A percentile compares a stretch with the other conserved stretches of the same genome.
Evolutionary conservation across 768 basidiomycete species (phyloP).

Genomic region (Botryobasidium botryosum): DNA sequence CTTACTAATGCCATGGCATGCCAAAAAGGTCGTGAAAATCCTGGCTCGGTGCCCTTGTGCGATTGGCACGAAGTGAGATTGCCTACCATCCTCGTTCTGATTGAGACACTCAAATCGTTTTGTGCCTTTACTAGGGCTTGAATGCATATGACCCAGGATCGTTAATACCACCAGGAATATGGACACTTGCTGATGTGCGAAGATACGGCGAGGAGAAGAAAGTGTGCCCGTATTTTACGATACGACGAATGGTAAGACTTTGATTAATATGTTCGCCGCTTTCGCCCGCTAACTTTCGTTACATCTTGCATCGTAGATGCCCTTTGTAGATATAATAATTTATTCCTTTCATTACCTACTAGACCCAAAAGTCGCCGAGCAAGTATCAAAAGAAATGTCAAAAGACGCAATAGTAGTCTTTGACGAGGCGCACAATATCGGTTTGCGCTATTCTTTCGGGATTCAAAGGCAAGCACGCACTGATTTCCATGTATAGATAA

Average conservation of each 20-base stretch:
- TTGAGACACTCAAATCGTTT: conserved; percentile 5
- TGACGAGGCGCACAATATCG: conserved; percentile 98
- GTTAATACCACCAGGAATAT: conserved; percentile 71
- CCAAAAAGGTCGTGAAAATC: conserved; percentile 69
- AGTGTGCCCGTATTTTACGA: conserved; percentile 89
- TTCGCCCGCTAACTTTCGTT: not conserved
- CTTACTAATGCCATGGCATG: conserved; percentile 72
- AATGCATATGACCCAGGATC: conserved; percentile 66
- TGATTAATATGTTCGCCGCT: not conserved
- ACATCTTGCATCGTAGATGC: conserved; percentile 40
- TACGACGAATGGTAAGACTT: conserved; percentile 77
- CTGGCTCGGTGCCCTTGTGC: conserved; percentile 82
- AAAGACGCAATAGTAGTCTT: conserved; percentile 99
- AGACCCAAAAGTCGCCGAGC: conserved; percentile 97
- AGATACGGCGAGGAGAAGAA: conserved; percentile 73
- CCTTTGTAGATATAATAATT: conserved; percentile 89
- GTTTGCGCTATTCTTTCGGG: conserved; percentile 26
- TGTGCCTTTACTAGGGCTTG: conserved; percentile 40
- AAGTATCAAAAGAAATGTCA: conserved; percentile 93
- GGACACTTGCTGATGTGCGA: conserved; percentile 86
- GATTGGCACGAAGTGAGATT: conserved; percentile 80
- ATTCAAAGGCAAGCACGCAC: not conserved
- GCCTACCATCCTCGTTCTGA: not conserved
- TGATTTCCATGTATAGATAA: conserved; percentile 43
- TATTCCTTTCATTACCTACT: conserved; percentile 98